Evolutionary conservation across 2,329 filamentous ascomycete species (phyloP).

Genomic region (Cladosporium sp.): DNA sequence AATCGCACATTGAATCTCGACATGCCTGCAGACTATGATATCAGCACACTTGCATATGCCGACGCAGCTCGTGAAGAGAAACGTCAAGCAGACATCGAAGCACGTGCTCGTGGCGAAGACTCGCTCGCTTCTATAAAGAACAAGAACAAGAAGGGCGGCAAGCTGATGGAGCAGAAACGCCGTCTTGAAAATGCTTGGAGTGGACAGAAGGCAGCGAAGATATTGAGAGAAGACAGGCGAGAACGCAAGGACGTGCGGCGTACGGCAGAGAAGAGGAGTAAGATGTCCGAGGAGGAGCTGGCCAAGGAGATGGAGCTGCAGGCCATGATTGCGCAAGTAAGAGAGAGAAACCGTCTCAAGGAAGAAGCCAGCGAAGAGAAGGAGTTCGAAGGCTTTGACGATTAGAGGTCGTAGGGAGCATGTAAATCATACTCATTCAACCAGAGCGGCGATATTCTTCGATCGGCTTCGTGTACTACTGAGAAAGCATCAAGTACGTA

Average conservation of each 20-base stretch:
- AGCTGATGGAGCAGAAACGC: conserved; percentile 30
- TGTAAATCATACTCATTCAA: neutral
- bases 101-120: conserved; percentile 30
- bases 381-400: conserved; percentile 19
- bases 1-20: conserved; percentile 44
- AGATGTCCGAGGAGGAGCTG: conserved; percentile 25
- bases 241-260: conserved; percentile 21
- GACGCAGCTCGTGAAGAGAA: conserved; percentile 48
- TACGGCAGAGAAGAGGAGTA: conserved; percentile 19
- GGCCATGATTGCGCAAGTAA: conserved; percentile 18
- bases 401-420: neutral
- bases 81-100: conserved; percentile 39
- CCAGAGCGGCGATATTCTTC: neutral
- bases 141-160: conserved; percentile 33
- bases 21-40: conserved; percentile 37
- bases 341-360: conserved; percentile 18
- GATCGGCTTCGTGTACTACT: neutral
- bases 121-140: neutral
- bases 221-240: conserved; percentile 18
- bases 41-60: conserved; percentile 45
- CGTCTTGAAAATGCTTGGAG: conserved; percentile 41
- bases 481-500: neutral
- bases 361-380: conserved; percentile 18
- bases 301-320: conserved; percentile 24
- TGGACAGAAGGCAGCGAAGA: conserved; percentile 23